phyloP scores from a whole-genome alignment of 768 basidiomycete species.

The Erythrobasidium yunnanense region DNA sequence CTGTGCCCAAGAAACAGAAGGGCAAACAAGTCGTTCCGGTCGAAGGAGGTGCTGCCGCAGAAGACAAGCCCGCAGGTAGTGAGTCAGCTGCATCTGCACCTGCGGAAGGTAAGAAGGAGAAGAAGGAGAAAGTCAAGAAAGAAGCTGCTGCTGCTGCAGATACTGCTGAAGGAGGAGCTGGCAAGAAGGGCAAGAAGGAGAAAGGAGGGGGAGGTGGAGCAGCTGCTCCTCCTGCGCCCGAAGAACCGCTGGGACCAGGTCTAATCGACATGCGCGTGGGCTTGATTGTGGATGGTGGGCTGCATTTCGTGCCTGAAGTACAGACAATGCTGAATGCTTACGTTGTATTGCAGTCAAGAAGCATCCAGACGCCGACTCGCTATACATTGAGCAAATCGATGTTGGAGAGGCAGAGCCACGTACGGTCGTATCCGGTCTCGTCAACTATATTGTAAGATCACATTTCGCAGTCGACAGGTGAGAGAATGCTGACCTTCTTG shows the following conservation, averaged over 20 bases:
- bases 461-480: no score
- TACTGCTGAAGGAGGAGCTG: constrained; percentile 25
- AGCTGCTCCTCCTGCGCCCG: constrained; percentile 45
- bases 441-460: constrained; percentile 73
- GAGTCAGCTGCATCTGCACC: not conserved
- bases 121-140: constrained; percentile 51
- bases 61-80: not conserved
- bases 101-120: constrained; percentile 43
- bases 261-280: constrained; percentile 97
- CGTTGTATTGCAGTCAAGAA: constrained; percentile 56
- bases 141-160: constrained; percentile 24
- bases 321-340: not conserved
- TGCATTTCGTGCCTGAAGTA: not conserved
- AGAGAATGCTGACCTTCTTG: not conserved
- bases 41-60: constrained; percentile 16
- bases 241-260: constrained; percentile 73
- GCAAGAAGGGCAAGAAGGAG: constrained; percentile 47
- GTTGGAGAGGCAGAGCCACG: constrained; percentile 88
- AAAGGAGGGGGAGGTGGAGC: constrained; percentile 39
- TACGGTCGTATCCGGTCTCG: constrained; percentile 91
- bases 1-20: constrained; percentile 40
- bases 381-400: constrained; percentile 83
- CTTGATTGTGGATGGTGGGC: constrained; percentile 73
- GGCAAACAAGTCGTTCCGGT: constrained; percentile 46
- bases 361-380: constrained; percentile 91